phyloP scores from a whole-genome alignment of 1,139 yeast genomes.

The Kluyveromyces sp. region DNA sequence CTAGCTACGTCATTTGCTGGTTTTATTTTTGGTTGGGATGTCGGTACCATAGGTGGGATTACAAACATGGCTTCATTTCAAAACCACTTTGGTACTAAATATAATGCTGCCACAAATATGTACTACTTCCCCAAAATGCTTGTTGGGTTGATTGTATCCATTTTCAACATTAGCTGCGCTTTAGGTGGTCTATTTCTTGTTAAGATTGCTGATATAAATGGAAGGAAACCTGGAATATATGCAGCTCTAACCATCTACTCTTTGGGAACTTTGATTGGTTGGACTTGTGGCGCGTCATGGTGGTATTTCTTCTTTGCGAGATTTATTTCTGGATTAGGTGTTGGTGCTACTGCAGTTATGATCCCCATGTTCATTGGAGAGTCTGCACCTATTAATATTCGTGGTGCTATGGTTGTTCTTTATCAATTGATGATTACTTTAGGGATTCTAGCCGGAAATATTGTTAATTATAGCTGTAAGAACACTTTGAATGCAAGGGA shows the following conservation, averaged over 20 bases:
- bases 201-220: conserved; percentile 44
- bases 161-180: conserved; percentile 67
- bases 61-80: conserved; percentile 50
- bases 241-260: conserved; percentile 40
- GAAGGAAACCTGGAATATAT: conserved; percentile 46
- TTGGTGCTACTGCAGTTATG: conserved; percentile 46
- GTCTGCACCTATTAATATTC: conserved; percentile 43
- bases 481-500: conserved; percentile 9
- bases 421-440: conserved; percentile 50
- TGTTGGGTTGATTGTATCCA: conserved; percentile 52
- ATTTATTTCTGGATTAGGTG: conserved; percentile 45
- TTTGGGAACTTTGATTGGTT: conserved; percentile 43
- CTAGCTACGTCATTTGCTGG: conserved; percentile 49
- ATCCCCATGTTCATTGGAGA: conserved; percentile 51
- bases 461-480: conserved; percentile 43
- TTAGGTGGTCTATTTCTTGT: conserved; percentile 61
- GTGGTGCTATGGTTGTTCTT: conserved; percentile 52
- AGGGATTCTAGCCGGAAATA: conserved; percentile 50
- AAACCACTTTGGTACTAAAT: conserved; percentile 39
- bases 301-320: conserved; percentile 46
- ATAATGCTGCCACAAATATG: conserved; percentile 26
- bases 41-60: conserved; percentile 66
- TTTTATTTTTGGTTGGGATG: conserved; percentile 66
- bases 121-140: conserved; percentile 38
- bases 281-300: conserved; percentile 38